These are phyloP conservation scores for Penicillium maclennaniae DNA, from an alignment of 495 filamentous ascomycete genomes.

Conservation along the genomic window DNA sequence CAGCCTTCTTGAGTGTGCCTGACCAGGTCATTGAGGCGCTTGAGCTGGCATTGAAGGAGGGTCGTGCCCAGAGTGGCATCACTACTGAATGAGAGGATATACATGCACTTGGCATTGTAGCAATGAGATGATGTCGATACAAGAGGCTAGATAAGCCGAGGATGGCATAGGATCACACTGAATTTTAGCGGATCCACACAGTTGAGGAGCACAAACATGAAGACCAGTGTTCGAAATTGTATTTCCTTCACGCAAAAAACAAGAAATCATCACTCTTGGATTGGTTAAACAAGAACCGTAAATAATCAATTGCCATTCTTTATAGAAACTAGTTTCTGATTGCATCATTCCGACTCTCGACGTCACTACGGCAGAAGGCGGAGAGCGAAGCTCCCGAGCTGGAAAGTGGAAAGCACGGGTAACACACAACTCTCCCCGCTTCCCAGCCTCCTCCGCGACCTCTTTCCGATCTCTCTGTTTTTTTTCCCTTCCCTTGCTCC, in stretches of 20 bases:
- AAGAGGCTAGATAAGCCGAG: not conserved
- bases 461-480: constrained; percentile 5
- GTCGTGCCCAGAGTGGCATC: constrained; percentile 1
- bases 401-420: constrained; percentile 16
- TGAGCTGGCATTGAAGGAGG: constrained; percentile 10
- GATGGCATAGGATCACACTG: not conserved
- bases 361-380: constrained; percentile 24
- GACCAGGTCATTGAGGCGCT: constrained; percentile 17
- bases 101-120: not conserved
- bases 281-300: not conserved
- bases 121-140: not conserved
- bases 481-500: not conserved
- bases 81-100: not conserved
- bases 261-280: not conserved
- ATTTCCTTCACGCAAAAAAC: not conserved
- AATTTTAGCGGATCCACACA: not conserved
- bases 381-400: constrained; percentile 19
- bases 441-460: constrained; percentile 25
- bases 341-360: constrained; percentile 23
- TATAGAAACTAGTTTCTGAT: not conserved
- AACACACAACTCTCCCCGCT: constrained; percentile 27
- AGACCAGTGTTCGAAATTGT: not conserved
- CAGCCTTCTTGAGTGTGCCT: constrained; percentile 21
- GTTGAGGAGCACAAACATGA: not conserved
- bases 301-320: not conserved